Percentiles rank a stretch among this genome's conserved stretches.
These are phyloP conservation scores for Haematococcus sp. DNA, from an alignment of 139 green algal species.

Conservation along the genomic window DNA sequence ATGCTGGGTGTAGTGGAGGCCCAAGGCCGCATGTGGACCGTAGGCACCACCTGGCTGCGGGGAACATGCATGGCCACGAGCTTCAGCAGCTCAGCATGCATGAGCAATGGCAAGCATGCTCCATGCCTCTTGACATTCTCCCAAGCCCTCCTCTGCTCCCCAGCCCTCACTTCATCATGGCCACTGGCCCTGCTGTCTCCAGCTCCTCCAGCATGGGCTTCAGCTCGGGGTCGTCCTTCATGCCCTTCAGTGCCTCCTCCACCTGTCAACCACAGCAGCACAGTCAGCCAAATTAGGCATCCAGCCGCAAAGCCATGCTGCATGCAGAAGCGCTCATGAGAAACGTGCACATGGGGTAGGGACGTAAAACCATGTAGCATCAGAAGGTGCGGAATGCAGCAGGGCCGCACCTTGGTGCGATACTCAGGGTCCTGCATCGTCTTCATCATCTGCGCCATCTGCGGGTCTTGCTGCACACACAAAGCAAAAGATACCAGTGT, in stretches of 20 bases:
- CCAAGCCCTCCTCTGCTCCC: neutral
- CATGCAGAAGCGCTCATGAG: too few species aligned
- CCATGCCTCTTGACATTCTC: too few species aligned
- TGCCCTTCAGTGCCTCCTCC: conserved; percentile 61
- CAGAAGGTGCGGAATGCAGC: too few species aligned
- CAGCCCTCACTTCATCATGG: conserved; percentile 94
- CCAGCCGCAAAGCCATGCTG: too few species aligned
- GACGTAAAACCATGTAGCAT: too few species aligned
- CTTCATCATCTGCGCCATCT: conserved; percentile 69
- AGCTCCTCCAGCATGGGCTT: conserved; percentile 91
- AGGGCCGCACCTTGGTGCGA: conserved; percentile 35
- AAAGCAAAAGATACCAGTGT: too few species aligned
- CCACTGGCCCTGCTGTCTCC: conserved; percentile 82
- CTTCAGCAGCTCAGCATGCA: too few species aligned
- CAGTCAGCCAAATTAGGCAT: too few species aligned
- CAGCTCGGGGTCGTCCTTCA: conserved; percentile 95
- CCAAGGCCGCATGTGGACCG: too few species aligned
- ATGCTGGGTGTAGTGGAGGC: neutral
- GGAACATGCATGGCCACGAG: too few species aligned
- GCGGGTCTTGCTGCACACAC: conserved; percentile 58
- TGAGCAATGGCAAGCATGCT: neutral
- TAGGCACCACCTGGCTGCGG: too few species aligned
- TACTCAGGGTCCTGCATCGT: conserved; percentile 69
- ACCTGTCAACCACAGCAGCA: conserved; percentile 18
- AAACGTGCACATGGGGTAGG: too few species aligned